Conservation (phyloP, 1,284 basidiomycete species). For the Cryptococcus sp. region DNA sequence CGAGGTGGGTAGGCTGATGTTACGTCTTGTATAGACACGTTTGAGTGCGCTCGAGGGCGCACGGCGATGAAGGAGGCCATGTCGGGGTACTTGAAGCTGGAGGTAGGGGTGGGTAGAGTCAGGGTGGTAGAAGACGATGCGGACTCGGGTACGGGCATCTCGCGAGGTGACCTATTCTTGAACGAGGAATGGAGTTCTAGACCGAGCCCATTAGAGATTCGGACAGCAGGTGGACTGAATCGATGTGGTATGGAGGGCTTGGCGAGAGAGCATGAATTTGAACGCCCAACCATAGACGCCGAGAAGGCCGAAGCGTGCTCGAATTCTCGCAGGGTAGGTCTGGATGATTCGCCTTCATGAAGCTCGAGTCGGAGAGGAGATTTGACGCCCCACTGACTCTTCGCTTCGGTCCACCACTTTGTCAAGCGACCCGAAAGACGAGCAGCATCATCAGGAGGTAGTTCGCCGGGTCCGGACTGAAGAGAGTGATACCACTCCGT, state of each 20-base stretch:
- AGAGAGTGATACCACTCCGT: not conserved
- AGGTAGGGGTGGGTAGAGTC: slow-evolving; percentile 86
- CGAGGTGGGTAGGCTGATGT: not conserved
- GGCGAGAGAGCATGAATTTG: not conserved
- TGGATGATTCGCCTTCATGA: not conserved
- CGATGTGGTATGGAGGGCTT: not conserved
- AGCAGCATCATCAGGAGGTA: not conserved
- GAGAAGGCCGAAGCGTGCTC: not conserved
- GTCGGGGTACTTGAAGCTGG: slow-evolving; percentile 79
- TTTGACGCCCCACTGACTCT: not conserved
- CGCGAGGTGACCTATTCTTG: not conserved
- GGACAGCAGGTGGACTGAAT: not conserved
- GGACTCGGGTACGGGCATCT: slow-evolving; percentile 49
- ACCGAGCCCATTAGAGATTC: not conserved
- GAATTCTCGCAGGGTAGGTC: not conserved
- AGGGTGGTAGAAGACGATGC: slow-evolving; percentile 79
- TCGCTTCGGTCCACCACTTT: not conserved
- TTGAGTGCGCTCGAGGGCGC: not conserved
- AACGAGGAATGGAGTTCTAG: not conserved
- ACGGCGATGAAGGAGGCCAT: not conserved
- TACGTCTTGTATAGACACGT: not conserved
- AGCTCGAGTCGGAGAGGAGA: not conserved
- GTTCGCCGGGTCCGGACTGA: not conserved
- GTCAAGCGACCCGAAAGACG: not conserved
- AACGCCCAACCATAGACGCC: not conserved